Base-by-base conservation (phyloP, 2,329 filamentous ascomycete species). In the Fusarium mundagurra region DNA sequence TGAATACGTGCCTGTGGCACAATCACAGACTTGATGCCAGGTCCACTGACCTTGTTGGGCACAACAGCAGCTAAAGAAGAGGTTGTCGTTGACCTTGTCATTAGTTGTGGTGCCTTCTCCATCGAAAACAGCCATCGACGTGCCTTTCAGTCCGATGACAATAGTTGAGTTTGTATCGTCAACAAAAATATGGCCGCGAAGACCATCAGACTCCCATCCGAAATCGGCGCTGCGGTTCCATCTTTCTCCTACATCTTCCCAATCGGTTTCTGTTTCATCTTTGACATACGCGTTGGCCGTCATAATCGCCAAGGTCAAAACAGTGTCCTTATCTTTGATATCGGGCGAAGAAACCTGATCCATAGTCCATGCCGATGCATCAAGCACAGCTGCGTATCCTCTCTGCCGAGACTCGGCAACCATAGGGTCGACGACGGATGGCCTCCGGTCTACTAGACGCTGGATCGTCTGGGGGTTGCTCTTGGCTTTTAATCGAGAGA, bases 11-110 rank as follows among this genome's bases (percentile, higher is more conserved):
- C 91, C 90, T 4, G 93, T 94, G 71, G 95, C 94, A 81, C 96
- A 99, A 81, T 98, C 93, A 83, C 96, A 99, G 64, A 98, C 95
- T 81, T 97, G 93, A 69, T 93, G 92, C 92, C 95, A 98, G 22
- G 95, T 91, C 84, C 92, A 95, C 73, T 95, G 94, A 1, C 95
- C 95, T 77, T 97, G 95, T 83, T 98, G 95, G 8, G 91, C 96
- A 83, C 96, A 99, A 83, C 96, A 99, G 84, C 96, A 99, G 80
- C 95, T 97, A 85, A 98, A 98, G 83, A 97, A 98, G 16, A 99
- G 87, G 81, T 99, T 99, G 83, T 99, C 96, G 81, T 98, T 99
- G 79, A 95, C 87, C 85, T 99, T 99, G 85, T 99, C 96, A 76
- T 98, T 98, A 33, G 95, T 97, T 1, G 96, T 98, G 3, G 96